Conservation (phyloP, 2,329 filamentous ascomycete species). For the Colletotrichum lindemuthianum region DNA sequence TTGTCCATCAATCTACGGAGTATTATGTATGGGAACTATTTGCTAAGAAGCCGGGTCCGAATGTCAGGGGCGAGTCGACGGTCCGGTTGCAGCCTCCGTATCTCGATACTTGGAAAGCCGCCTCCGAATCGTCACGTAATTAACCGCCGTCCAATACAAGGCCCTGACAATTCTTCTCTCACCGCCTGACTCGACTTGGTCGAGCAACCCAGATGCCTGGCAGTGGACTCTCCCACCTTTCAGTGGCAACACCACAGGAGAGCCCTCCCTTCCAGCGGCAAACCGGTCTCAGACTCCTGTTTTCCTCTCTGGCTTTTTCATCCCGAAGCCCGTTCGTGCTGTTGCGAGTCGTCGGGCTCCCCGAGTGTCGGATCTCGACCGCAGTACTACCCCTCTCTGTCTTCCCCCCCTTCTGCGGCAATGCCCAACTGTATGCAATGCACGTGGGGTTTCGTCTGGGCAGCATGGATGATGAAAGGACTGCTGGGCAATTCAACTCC, state of each 20-base stretch:
- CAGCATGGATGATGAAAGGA: not conserved
- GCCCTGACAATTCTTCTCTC: conserved; percentile 19
- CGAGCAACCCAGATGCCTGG: conserved; percentile 31
- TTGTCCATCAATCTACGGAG: not conserved
- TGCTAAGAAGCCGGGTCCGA: not conserved
- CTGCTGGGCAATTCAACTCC: not conserved
- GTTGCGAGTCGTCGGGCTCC: conserved; percentile 19
- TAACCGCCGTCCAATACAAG: conserved; percentile 13
- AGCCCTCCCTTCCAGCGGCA: conserved; percentile 26
- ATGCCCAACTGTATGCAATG: conserved; percentile 4
- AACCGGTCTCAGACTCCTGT: conserved; percentile 23
- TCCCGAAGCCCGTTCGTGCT: conserved; percentile 16
- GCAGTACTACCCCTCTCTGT: not conserved
- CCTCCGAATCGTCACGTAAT: not conserved
- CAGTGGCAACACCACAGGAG: conserved; percentile 30
- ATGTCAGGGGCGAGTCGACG: not conserved
- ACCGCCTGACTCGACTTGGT: conserved; percentile 34
- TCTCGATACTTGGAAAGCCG: too few species aligned
- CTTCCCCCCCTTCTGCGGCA: not conserved
- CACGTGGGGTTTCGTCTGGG: conserved; percentile 10
- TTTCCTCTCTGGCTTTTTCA: conserved; percentile 7
- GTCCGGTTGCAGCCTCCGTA: too few species aligned
- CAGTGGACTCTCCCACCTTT: conserved; percentile 28
- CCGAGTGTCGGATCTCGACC: conserved; percentile 19
- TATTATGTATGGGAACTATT: not conserved